These are phyloP conservation scores for Ogataea ganodermae DNA, from an alignment of 805 yeast genomes.

Conservation along the genomic window DNA sequence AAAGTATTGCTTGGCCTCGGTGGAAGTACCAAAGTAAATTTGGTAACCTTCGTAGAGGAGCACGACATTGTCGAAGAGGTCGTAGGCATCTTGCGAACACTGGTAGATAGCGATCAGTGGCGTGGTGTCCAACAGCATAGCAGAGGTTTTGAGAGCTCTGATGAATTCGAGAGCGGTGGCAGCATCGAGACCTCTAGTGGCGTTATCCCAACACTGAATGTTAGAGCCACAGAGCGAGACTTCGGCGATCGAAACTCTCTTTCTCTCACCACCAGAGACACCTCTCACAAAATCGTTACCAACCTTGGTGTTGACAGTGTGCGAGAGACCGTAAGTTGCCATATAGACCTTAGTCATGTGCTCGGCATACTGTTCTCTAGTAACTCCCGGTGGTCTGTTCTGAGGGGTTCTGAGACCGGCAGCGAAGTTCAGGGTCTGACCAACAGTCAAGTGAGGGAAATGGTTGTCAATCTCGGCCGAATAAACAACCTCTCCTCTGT, in stretches of 20 bases:
- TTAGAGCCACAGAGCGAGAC: constrained; percentile 40
- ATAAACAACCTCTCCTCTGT: constrained; percentile 69
- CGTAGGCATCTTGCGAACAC: constrained; percentile 47
- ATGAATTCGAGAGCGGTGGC: constrained; percentile 70
- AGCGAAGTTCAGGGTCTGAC: constrained; percentile 64
- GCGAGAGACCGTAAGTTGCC: constrained; percentile 39
- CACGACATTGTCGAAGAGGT: constrained; percentile 44
- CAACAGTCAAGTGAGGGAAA: constrained; percentile 68
- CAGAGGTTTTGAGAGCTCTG: constrained; percentile 56
- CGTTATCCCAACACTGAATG: constrained; percentile 65
- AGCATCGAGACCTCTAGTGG: constrained; percentile 71
- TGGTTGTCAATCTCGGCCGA: constrained; percentile 70
- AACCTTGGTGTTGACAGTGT: constrained; percentile 58
- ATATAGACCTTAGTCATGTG: constrained; percentile 47
- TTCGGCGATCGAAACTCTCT: constrained; percentile 65
- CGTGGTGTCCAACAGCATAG: constrained; percentile 49
- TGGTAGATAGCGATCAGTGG: constrained; percentile 54
- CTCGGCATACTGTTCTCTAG: constrained; percentile 54
- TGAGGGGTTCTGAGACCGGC: constrained; percentile 63
- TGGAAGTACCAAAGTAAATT: constrained; percentile 42
- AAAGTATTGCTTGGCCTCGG: constrained; percentile 41
- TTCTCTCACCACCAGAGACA: constrained; percentile 69
- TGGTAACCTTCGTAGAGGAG: constrained; percentile 47
- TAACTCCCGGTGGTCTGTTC: constrained; percentile 60
- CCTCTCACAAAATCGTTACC: constrained; percentile 67